These are phyloP conservation scores for Kregervanrija fluxuum DNA, from an alignment of 805 yeast genomes.

Conservation along the genomic window DNA sequence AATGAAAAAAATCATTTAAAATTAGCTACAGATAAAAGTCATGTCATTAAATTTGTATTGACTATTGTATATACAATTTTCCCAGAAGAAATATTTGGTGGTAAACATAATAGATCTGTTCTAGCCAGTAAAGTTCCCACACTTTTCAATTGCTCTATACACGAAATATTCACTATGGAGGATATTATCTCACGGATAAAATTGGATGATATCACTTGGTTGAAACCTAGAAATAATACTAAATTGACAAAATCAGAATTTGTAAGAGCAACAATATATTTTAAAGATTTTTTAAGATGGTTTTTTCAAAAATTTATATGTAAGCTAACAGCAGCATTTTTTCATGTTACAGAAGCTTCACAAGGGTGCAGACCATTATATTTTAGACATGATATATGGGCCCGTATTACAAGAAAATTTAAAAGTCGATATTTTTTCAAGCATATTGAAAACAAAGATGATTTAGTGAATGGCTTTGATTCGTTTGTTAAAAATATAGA, in stretches of 20 bases:
- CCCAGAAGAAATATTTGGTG: conserved; percentile 49
- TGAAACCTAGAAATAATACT: conserved; percentile 27
- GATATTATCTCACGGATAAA: conserved; percentile 31
- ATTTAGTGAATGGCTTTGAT: conserved; percentile 8
- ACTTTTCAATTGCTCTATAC: conserved; percentile 32
- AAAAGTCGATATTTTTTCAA: conserved; percentile 33
- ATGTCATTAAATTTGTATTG: conserved; percentile 37
- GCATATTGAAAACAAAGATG: conserved; percentile 25
- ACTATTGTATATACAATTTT: conserved; percentile 39
- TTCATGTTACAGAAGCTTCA: conserved; percentile 60
- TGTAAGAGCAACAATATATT: conserved; percentile 27
- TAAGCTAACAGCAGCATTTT: conserved; percentile 43
- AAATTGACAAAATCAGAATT: conserved; percentile 37
- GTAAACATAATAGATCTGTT: conserved; percentile 36
- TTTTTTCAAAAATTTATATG: conserved; percentile 40
- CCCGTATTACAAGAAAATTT: conserved; percentile 33
- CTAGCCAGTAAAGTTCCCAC: conserved; percentile 31
- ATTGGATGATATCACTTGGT: conserved; percentile 48
- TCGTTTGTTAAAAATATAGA: conserved; percentile 19
- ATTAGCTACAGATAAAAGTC: conserved; percentile 23
- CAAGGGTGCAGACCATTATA: conserved; percentile 33
- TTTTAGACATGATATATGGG: conserved; percentile 59
- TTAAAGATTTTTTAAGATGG: conserved; percentile 50
- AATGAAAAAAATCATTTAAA: conserved; percentile 23
- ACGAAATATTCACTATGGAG: conserved; percentile 28